These are phyloP conservation scores for Wallacemonas sp. DNA, from an alignment of 208 protist species.

Conservation along the genomic window DNA sequence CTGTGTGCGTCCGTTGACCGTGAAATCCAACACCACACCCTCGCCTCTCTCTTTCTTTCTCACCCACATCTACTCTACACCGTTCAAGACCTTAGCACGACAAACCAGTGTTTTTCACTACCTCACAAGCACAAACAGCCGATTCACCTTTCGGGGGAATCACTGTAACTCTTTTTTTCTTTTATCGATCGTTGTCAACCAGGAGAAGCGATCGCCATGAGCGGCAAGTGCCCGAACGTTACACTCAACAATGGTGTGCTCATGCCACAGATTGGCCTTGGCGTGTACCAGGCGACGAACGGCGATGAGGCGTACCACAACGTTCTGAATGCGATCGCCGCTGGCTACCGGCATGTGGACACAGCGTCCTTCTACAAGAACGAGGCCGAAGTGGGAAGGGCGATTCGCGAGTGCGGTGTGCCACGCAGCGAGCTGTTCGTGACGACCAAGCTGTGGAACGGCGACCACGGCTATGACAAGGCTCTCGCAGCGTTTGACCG, in stretches of 20 bases:
- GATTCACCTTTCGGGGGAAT: no score
- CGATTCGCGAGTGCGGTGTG: conserved; percentile 50
- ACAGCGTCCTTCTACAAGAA: conserved; percentile 83
- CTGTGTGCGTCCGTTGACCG: no score
- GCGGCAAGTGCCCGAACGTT: conserved; percentile 18
- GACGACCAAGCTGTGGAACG: conserved; percentile 88
- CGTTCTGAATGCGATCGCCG: conserved; percentile 47
- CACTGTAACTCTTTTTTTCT: not conserved
- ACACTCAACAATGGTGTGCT: conserved; percentile 58
- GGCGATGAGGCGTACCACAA: conserved; percentile 40
- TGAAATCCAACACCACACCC: no score
- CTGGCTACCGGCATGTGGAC: conserved; percentile 90
- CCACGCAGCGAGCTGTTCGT: conserved; percentile 88
- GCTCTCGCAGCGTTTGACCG: conserved; percentile 61
- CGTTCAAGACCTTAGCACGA: no score
- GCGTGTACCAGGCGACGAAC: conserved; percentile 60
- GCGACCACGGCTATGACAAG: conserved; percentile 60
- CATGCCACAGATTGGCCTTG: conserved; percentile 83
- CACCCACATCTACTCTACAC: no score
- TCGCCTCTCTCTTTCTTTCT: no score
- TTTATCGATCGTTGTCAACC: not conserved
- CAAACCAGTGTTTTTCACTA: not conserved
- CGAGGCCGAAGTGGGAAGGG: conserved; percentile 59
- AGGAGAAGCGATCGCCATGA: not conserved
- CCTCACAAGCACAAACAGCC: no score